Evolutionary conservation across 148 eudicot genomes (phyloP), one percentile per base, ranked within the genome.

Genomic region (Nepenthes gracilis): DNA sequence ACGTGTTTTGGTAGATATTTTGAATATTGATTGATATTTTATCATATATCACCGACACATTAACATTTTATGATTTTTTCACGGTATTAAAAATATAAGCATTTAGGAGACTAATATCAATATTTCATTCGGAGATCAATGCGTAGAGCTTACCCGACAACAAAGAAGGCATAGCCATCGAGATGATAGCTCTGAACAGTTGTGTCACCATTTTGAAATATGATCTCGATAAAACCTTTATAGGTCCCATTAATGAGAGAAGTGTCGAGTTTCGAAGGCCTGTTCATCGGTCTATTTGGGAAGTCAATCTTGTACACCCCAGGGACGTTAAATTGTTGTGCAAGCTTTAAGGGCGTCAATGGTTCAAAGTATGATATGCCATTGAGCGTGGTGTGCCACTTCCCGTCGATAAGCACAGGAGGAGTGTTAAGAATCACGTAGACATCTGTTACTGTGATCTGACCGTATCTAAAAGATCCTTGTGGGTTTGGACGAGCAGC

Each of bases 401-500:
- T 84, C 52, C 98, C 91, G 63, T 84, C 64, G 33, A 93, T 77
- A 52, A 82, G 87, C 73, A 85, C 95, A 4, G 89, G 71, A 65
- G 96, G 95, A 62, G 72, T 82, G 77, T 83, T 93, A 23, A 72
- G 81, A 56, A 93, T 75, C 70, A 93, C 78, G 66, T 60, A 86
- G 43, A 88, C 85, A 62, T 93, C 98, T 43, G 96, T 93, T 50
- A 93, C 98, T 55, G 91, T 81, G 64, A 93, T 93, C 40, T 84
- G 67, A 15, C 96, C 98, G 55, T 93, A 93, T 79, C 70, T 86
- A 78, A 93, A 93, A 62, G 98, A 93, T 53, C 98, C 98, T 59
- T 93, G 98, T n/a, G 98, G 98, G 76, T 93, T 93, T 57, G 98
- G 98, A 57, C 98, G 95, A 72, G 98, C 98, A 64, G 85, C 98